Conservation (phyloP, 768 basidiomycete species). For the Cystobasidium tubakii region DNA sequence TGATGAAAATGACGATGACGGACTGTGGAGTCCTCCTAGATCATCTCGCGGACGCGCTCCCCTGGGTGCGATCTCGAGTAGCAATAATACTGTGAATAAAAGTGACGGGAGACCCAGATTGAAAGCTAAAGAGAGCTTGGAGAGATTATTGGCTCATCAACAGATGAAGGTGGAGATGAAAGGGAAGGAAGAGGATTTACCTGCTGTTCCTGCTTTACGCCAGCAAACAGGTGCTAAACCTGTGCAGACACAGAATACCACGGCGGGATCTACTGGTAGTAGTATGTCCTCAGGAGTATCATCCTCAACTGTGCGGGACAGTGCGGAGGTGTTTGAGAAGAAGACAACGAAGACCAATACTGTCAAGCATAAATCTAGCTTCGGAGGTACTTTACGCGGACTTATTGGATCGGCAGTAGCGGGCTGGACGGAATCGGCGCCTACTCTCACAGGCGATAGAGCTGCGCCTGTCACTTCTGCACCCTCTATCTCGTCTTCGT, state of each 20-base stretch:
- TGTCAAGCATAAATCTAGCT: not conserved
- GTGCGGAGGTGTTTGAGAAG: no score
- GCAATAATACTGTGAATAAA: not conserved
- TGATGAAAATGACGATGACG: conserved; percentile 15
- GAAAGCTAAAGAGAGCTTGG: conserved; percentile 33
- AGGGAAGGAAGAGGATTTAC: not conserved
- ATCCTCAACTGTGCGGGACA: no score
- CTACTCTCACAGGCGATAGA: not conserved
- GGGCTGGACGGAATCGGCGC: not conserved
- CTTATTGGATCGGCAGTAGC: not conserved
- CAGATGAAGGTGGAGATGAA: conserved; percentile 4
- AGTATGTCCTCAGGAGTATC: no score
- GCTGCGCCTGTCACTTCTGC: not conserved
- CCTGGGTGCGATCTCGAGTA: not conserved
- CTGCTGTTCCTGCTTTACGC: not conserved
- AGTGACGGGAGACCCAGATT: not conserved
- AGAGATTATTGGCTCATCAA: conserved; percentile 1
- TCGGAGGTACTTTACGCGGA: conserved; percentile 4
- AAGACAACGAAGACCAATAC: not conserved
- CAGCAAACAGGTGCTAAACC: not conserved
- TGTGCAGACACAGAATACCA: no score
- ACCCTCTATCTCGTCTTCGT: not conserved
- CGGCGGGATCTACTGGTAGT: no score
- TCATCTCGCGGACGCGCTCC: not conserved
- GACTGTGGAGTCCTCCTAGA: conserved; percentile 31